These are phyloP conservation scores for Neurospora crassa DNA, from an alignment of 2,329 filamentous ascomycete genomes.

Conservation along the genomic window DNA sequence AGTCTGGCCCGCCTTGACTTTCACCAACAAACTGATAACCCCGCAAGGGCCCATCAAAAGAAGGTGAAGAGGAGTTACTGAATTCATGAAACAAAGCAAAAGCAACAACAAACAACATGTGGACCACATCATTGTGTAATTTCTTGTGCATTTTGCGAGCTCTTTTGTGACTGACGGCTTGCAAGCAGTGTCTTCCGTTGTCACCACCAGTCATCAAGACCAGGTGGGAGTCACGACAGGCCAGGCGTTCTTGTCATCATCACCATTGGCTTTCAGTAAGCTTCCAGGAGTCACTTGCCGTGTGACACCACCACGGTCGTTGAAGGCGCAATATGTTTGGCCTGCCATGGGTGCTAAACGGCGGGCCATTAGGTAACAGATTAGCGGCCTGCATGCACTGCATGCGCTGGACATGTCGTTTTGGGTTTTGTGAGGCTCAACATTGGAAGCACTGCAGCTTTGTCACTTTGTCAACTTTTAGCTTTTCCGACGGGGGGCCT, in stretches of 20 bases:
- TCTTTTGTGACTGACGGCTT: neutral
- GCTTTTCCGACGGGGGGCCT: neutral
- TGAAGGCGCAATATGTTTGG: neutral
- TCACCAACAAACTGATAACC: neutral
- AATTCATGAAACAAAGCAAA: neutral
- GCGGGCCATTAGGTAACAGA: neutral
- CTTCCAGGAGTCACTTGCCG: neutral
- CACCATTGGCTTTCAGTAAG: neutral
- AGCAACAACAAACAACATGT: neutral
- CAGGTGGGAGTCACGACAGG: neutral
- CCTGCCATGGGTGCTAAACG: neutral
- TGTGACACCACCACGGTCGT: neutral
- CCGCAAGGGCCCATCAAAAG: neutral
- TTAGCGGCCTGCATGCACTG: neutral
- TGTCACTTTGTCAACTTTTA: neutral
- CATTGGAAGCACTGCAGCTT: neutral
- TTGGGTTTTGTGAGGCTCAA: neutral
- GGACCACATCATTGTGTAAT: neutral
- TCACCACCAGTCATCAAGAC: neutral
- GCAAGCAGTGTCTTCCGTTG: neutral
- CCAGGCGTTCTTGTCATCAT: neutral
- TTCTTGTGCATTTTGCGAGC: neutral
- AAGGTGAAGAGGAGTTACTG: neutral
- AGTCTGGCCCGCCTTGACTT: neutral
- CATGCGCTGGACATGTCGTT: neutral